These are phyloP conservation scores for Umbelopsis ramanniana DNA, from an alignment of 192 early-diverging fungal genomes.

Conservation along the genomic window DNA sequence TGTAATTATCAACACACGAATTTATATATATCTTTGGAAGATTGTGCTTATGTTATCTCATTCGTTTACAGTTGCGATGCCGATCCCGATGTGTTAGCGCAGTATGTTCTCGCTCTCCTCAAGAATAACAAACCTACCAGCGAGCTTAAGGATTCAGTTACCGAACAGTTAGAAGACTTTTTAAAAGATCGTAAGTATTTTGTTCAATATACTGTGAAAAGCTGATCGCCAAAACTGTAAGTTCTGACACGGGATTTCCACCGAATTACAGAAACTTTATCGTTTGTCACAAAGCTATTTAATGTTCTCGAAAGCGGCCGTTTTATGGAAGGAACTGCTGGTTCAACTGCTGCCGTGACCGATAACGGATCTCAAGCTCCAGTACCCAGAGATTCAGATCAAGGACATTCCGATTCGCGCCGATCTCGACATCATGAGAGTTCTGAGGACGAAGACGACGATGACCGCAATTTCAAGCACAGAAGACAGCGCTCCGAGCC, in stretches of 20 bases:
- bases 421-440: conserved; percentile 42
- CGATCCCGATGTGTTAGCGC: conserved; percentile 76
- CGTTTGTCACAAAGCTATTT: conserved; percentile 70
- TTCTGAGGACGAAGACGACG: conserved; percentile 66
- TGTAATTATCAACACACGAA: background rate
- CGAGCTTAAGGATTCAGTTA: conserved; percentile 60
- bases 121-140: conserved; percentile 61
- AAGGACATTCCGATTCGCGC: background rate
- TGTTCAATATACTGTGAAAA: background rate
- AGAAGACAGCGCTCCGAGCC: conserved; percentile 52
- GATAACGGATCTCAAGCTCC: conserved; percentile 8
- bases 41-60: background rate
- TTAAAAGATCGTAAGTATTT: conserved; percentile 62
- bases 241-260: background rate
- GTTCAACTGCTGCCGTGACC: background rate
- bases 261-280: conserved; percentile 59
- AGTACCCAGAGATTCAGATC: background rate
- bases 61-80: conserved; percentile 55
- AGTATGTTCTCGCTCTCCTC: conserved; percentile 83
- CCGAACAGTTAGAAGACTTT: conserved; percentile 79
- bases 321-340: background rate
- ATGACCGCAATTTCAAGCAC: conserved; percentile 75
- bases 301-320: conserved; percentile 13
- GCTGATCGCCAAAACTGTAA: background rate
- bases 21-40: too few species aligned